Conservation (phyloP, 1,284 basidiomycete species). For the Fomitopsis palustris region DNA sequence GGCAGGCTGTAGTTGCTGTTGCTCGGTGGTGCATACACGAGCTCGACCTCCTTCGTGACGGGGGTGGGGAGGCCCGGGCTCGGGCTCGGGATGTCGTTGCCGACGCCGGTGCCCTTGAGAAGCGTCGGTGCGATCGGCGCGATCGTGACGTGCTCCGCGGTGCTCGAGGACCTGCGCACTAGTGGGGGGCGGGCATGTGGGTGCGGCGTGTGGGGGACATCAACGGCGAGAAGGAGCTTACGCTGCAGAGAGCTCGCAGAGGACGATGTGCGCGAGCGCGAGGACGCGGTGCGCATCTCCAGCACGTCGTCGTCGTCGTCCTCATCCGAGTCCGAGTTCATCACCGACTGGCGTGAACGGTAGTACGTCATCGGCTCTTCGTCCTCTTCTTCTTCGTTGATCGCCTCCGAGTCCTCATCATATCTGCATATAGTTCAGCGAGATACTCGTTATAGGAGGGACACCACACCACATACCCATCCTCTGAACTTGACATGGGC, state of each 20-base stretch:
- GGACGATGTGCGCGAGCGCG: slow-evolving; percentile 38
- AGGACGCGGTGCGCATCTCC: slow-evolving; percentile 51
- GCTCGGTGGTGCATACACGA: slow-evolving; percentile 73
- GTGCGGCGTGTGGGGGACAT: slow-evolving; percentile 12
- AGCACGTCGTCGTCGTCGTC: slow-evolving; percentile 61
- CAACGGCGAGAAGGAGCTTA: slow-evolving; percentile 7
- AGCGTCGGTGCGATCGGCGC: slow-evolving; percentile 93
- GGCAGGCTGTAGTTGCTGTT: slow-evolving; percentile 41
- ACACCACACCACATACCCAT: slow-evolving; percentile 48
- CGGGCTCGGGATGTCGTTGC: slow-evolving; percentile 37
- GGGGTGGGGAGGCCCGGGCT: slow-evolving; percentile 23
- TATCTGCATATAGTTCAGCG: slow-evolving; percentile 38
- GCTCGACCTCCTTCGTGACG: slow-evolving; percentile 39
- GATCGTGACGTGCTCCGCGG: slow-evolving; percentile 77
- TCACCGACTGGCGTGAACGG: slow-evolving; percentile 32
- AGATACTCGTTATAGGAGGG: slow-evolving; percentile 6
- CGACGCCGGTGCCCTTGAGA: slow-evolving; percentile 74
- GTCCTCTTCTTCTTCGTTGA: slow-evolving; percentile 32
- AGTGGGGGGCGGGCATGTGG: slow-evolving; percentile 26
- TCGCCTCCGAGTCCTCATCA: slow-evolving; percentile 60
- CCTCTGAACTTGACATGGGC: slow-evolving; percentile 42
- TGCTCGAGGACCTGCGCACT: slow-evolving; percentile 35
- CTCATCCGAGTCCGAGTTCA: slow-evolving; percentile 37
- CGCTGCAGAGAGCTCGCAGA: slow-evolving; percentile 26
- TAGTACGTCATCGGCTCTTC: slow-evolving; percentile 25